These are phyloP conservation scores for Backusella liffmaniae DNA, from an alignment of 192 early-diverging fungal species.

Conservation along the genomic window DNA sequence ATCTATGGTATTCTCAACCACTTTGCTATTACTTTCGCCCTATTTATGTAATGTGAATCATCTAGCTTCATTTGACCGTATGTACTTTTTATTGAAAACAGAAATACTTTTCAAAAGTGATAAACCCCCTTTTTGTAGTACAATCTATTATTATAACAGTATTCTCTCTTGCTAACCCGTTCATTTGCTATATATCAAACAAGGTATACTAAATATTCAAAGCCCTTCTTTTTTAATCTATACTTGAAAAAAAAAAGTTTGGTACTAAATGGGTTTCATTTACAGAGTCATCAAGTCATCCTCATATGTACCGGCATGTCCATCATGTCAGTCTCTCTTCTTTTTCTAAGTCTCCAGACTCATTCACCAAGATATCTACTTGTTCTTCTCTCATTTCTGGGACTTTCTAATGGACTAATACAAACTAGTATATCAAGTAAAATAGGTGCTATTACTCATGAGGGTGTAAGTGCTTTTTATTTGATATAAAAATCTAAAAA, in stretches of 20 bases:
- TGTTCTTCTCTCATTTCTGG: background rate
- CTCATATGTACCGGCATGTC: background rate
- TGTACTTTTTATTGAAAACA: background rate
- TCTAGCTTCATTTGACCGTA: background rate
- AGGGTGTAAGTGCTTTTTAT: background rate
- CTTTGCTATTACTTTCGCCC: background rate
- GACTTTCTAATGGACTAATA: background rate
- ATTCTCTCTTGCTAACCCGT: background rate
- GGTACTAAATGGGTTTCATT: background rate
- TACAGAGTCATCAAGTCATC: background rate
- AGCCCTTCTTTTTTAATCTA: no score
- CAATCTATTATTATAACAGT: background rate
- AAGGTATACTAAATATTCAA: background rate
- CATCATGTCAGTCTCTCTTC: background rate
- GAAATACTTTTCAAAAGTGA: background rate
- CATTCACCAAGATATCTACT: background rate
- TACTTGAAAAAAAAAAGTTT: no score
- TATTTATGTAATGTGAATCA: background rate
- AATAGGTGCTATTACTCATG: background rate
- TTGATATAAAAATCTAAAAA: background rate
- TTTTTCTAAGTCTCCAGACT: background rate
- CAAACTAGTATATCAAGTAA: background rate
- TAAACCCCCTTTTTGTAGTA: background rate
- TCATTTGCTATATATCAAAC: background rate
- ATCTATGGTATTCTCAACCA: background rate